Base-by-base conservation (phyloP, 345 rosid species). In the Syzygium grande region DNA sequence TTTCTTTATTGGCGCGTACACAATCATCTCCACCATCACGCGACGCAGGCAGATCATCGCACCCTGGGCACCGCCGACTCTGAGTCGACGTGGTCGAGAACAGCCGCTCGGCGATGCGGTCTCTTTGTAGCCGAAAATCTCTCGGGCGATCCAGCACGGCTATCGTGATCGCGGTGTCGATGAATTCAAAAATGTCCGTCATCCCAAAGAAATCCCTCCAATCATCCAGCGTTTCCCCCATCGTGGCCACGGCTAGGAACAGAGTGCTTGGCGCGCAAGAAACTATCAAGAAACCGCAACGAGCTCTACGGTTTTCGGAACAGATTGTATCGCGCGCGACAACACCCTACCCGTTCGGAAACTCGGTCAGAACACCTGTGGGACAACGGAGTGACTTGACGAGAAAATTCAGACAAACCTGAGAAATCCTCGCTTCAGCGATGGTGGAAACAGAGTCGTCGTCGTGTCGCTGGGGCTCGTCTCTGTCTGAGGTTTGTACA, bases 171-270 rank as follows among this genome's bases (percentile, higher is more conserved):
- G 98, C 99, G 17, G 92, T 90, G 58, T 95, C 95, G 77, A 97
- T 94, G 88, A 97, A 90, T 84, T 88, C 94, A 38, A 97, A 95
- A 1, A 95, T 93, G 88, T 91, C 92, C 38, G 93, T 93, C 27
- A 92, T 88, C 65, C 93, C 92, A 88, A 97, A 96, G 94, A 92
- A 97, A 30, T 93, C 88, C 68, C 98, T 93, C 99, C 98, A 95
- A 84, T 89, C 87, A 68, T 95, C 96, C 34, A 91, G 84, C 49
- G 95, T 61, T 22, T 68, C 79, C 79, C 46, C 25, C 46, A 68
- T 34, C 9, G 46, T 68, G 11, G 19, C 23, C 30, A 21, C 22
- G 46, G 34, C 79, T 68, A 17, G 6, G 46, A 68, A 0, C 79
- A 17, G 23, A 8, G 23, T 30, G 79, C 46, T 34, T 34, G 23